phyloP scores from a whole-genome alignment of 495 filamentous ascomycete genomes.

The Hyphodiscus hymeniophilus region DNA sequence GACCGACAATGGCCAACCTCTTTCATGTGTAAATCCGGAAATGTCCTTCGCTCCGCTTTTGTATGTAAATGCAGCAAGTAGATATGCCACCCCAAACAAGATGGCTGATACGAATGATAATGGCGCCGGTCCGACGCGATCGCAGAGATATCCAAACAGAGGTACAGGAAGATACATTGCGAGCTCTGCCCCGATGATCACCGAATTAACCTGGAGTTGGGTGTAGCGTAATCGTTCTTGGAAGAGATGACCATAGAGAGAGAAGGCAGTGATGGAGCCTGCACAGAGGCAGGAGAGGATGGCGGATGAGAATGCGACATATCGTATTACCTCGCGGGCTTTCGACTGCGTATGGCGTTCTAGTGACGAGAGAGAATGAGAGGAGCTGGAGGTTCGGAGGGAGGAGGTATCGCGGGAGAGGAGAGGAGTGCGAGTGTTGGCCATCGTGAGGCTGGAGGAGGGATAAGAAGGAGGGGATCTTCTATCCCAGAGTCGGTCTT shows the following conservation, averaged over 20 bases:
- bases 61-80: constrained; percentile 75
- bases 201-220: constrained; percentile 83
- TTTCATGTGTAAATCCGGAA: constrained; percentile 27
- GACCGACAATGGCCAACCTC: constrained; percentile 63
- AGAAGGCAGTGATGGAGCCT: constrained; percentile 80
- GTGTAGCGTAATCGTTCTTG: constrained; percentile 75
- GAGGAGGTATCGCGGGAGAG: constrained; percentile 9
- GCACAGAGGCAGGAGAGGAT: constrained; percentile 54
- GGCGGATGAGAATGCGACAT: constrained; percentile 20
- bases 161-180: constrained; percentile 86
- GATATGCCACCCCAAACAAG: constrained; percentile 74
- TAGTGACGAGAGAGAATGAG: constrained; percentile 2
- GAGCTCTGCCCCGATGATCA: constrained; percentile 75
- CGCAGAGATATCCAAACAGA: constrained; percentile 82
- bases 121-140: constrained; percentile 71
- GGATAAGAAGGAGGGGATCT: too few species aligned
- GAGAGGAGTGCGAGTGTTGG: constrained; percentile 18
- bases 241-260: constrained; percentile 83
- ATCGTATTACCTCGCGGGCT: constrained; percentile 15
- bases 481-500: background rate
- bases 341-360: constrained; percentile 4
- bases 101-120: constrained; percentile 62
- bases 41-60: constrained; percentile 38
- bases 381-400: constrained; percentile 6
- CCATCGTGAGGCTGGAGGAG: constrained; percentile 8